Evolutionary conservation across 2,329 filamentous ascomycete genomes (phyloP), one percentile per base, ranked within the genome.

Genomic region (Domatiomyces globalis): DNA sequence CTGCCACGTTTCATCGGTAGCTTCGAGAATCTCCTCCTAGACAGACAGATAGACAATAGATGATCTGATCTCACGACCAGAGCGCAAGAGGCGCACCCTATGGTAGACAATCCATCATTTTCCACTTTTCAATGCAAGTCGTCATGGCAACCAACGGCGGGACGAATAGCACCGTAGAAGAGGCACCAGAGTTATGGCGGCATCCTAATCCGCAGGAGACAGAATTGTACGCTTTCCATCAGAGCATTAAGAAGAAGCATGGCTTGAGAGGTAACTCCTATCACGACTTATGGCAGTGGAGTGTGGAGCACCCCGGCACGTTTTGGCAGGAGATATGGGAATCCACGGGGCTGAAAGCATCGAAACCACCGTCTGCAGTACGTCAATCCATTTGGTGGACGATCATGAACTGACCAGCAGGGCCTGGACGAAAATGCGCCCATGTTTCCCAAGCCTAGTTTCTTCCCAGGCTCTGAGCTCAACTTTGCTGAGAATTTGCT

Each of bases 401-500:
- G 15, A 39, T 15, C 10, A 18, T 45, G 43, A 22, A 49, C 42
- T 49, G 27, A 27, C 39, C 47, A 39, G 15, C 61, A 89, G 82
- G 83, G 87, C 43, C 71, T 95, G 17, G 78, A 84, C 20, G 65
- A 76, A 43, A 68, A 78, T 50, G 76, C 80, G 5, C 73, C 79
- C 46, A 85, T 96, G 76, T 96, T 88, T 62, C 90, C 90, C 20
- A 81, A 87, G 20, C 89, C 90, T 6, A 73, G 81, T 54, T 96
- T 95, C 73, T 96, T 95, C 66, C 67, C 80, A 51, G 83, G 83
- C 8, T 78, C 85, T 12, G 80, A 74, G 52, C 74, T 96, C 58
- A 98, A 96, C 67, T 96, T 95, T 65, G 89, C 90, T 22, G 87
- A 96, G 70, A 98, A 98, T 66, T 74, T 96, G 50, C 79, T 98